Percentiles rank a stretch among this genome's conserved stretches.
These are phyloP conservation scores for Corinectria fuckeliana DNA, from an alignment of 2,329 filamentous ascomycete genomes.

Conservation along the genomic window DNA sequence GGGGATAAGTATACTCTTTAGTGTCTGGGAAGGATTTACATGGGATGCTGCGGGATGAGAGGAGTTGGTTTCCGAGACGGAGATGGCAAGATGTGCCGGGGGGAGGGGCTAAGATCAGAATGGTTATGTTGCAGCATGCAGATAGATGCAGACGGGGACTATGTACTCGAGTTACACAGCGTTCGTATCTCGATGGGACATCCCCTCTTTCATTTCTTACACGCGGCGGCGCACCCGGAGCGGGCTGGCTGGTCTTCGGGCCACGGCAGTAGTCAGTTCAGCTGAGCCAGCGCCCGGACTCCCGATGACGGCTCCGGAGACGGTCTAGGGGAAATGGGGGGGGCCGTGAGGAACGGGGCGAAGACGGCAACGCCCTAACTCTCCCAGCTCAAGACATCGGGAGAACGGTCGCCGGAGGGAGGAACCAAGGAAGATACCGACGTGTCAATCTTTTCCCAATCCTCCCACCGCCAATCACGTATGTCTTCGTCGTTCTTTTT, in stretches of 20 bases:
- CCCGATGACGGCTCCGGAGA: slow-evolving; percentile 3
- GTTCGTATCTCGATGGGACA: too few species aligned
- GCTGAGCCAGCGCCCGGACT: background rate
- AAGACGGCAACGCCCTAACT: too few species aligned
- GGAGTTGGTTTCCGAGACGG: slow-evolving; percentile 3
- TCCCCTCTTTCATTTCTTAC: background rate
- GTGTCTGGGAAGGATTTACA: background rate
- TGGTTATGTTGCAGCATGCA: background rate
- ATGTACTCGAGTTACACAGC: too few species aligned
- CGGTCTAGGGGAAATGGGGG: slow-evolving; percentile 12
- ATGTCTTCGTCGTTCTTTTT: too few species aligned
- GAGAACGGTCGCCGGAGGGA: too few species aligned
- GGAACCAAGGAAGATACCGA: too few species aligned
- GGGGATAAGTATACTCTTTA: background rate
- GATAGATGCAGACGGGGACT: background rate
- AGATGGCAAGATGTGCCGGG: slow-evolving; percentile 2
- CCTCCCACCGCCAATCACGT: too few species aligned
- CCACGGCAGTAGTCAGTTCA: slow-evolving; percentile 12
- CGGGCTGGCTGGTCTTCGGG: slow-evolving; percentile 9
- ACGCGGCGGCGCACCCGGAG: background rate
- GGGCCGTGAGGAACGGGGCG: too few species aligned
- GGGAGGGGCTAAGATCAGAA: too few species aligned
- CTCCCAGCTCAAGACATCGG: too few species aligned
- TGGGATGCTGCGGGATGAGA: background rate
- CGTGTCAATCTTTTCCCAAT: too few species aligned